These are phyloP conservation scores for Sordaria brevicollis DNA, from an alignment of 495 filamentous ascomycete species.

Conservation along the genomic window DNA sequence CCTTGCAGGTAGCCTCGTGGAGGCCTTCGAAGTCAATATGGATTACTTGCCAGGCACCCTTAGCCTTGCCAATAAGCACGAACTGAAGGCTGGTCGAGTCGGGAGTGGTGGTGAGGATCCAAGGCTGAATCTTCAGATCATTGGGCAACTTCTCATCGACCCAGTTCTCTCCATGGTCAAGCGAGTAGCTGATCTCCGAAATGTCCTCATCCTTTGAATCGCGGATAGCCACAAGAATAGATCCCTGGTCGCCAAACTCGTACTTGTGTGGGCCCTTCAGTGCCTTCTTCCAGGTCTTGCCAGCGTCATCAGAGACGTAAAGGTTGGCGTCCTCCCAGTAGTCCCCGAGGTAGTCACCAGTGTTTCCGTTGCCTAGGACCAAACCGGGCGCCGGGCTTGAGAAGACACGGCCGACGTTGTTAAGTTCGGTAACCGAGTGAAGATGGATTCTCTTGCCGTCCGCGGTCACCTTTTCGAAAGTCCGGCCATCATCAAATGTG, in stretches of 20 bases:
- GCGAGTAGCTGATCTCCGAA: slow-evolving; percentile 58
- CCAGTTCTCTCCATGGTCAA: slow-evolving; percentile 83
- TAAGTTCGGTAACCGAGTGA: slow-evolving; percentile 76
- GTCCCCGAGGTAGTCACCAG: slow-evolving; percentile 55
- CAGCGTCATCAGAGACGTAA: slow-evolving; percentile 86
- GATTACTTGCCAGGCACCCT: slow-evolving; percentile 46
- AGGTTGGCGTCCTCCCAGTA: slow-evolving; percentile 59
- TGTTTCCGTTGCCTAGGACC: slow-evolving; percentile 88
- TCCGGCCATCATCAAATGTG: slow-evolving; percentile 88
- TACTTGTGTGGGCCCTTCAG: slow-evolving; percentile 82
- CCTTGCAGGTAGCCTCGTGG: slow-evolving; percentile 69
- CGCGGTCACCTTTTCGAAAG: slow-evolving; percentile 45
- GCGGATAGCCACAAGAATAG: slow-evolving; percentile 69
- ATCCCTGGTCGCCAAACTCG: slow-evolving; percentile 87
- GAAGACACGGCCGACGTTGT: slow-evolving; percentile 75
- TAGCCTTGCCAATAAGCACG: slow-evolving; percentile 51
- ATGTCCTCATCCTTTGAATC: slow-evolving; percentile 55
- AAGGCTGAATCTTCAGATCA: slow-evolving; percentile 51
- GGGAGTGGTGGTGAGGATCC: slow-evolving; percentile 69
- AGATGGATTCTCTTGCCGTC: slow-evolving; percentile 66
- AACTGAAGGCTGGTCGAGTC: slow-evolving; percentile 91
- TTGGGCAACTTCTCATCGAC: slow-evolving; percentile 48
- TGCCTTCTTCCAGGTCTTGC: slow-evolving; percentile 67
- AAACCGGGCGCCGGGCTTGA: slow-evolving; percentile 89
- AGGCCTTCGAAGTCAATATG: slow-evolving; percentile 74